Conservation (phyloP, 257 asterid genomes). For the Cynanchum wilfordii region DNA sequence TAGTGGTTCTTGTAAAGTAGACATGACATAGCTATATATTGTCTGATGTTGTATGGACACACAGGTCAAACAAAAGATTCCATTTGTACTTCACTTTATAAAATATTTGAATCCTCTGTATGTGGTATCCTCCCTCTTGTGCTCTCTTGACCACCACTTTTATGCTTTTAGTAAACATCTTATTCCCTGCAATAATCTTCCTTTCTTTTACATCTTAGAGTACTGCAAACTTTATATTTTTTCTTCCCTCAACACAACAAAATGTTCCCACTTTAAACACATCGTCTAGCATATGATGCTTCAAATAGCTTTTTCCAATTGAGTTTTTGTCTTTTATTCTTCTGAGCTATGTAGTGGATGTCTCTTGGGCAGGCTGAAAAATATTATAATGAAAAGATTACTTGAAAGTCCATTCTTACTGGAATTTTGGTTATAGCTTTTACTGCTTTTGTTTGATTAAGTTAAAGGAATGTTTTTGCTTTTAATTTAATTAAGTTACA, state of each 20-base stretch:
- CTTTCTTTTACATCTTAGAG: neutral
- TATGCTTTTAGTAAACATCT: neutral
- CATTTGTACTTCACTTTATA: neutral
- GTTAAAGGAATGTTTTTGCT: no score
- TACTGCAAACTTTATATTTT: neutral
- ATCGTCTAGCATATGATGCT: neutral
- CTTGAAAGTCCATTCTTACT: no score
- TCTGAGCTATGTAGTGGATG: neutral
- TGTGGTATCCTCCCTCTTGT: neutral
- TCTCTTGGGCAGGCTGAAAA: conserved; percentile 44
- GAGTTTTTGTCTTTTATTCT: neutral
- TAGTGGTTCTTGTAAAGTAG: neutral
- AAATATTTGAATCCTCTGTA: neutral
- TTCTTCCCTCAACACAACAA: no score
- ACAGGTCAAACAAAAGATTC: neutral
- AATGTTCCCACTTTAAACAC: neutral
- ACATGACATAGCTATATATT: no score
- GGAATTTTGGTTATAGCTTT: no score
- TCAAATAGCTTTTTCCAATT: neutral
- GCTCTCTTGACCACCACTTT: neutral
- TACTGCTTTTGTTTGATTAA: no score
- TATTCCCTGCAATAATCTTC: no score
- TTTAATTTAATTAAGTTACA: no score
- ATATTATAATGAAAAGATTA: no score
- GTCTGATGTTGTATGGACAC: neutral